Base-by-base conservation (phyloP, 768 basidiomycete species). In the Candolleomyces efflorescens region DNA sequence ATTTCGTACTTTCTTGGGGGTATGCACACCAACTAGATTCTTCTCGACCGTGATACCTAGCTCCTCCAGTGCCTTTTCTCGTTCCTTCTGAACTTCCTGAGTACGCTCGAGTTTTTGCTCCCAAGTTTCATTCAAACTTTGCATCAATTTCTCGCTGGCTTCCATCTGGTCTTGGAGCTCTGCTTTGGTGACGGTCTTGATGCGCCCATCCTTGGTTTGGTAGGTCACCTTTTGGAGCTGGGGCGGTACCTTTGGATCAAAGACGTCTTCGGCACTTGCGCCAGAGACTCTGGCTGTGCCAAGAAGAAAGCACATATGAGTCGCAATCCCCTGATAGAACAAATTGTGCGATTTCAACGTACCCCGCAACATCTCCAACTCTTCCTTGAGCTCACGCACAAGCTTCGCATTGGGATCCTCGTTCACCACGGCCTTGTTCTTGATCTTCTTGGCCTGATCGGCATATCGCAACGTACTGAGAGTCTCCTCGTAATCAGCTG, bases 361-460 rank as follows among this genome's bases (percentile, higher is more conserved):
- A 87, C 88, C 88, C 79, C 94, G 83, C 47, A 98, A 87, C 75
- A 90, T 79, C 69, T 96, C 92, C 45, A 99, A 78, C 74, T 99
- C 97, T 77, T 98, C 97, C 74, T 98, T 99, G 71, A 99, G 89
- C 73, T 98, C 96, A 49, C 95, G 88, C 57, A 99, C 95, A 57
- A 99, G 89, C 78, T 94, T 98, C 68, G 96, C 96, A 66, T 98
- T 99, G 32, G 97, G 97, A 82, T 99, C 97, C 76, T 99, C 97
- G 75, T 99, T 99, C 63, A 99, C 92, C 58, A 98, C 86, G 15
- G 97, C 96, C 78, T 98, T 96, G 75, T 98, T 99, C 86, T 95
- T 98, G 75, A 99, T 99, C 87, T 96, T 96, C 88, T 99, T 99
- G 36, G 96, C 95, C 70, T 93, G 93, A 79, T 97, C 94, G 64